A percentile compares a stretch with the other conserved stretches of the same genome.
Evolutionary conservation across 192 early-diverging fungal genomes (phyloP).

Genomic region (Backusella liffmaniae): DNA sequence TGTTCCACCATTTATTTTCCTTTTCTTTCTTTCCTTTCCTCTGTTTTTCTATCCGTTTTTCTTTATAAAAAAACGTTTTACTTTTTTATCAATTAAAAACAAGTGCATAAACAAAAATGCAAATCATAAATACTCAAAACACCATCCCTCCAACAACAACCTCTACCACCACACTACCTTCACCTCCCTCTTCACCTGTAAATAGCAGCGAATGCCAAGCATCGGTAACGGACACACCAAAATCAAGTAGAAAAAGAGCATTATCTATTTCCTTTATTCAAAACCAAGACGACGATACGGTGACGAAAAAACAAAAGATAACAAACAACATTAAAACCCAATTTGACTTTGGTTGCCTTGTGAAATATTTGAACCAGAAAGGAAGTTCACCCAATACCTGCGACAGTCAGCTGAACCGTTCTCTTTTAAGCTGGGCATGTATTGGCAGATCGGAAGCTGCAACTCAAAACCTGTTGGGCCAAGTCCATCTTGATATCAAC

Average conservation of each 20-base stretch:
- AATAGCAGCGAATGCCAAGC: not conserved
- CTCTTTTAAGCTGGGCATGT: slow-evolving; percentile 24
- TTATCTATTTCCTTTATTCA: slow-evolving; percentile 3
- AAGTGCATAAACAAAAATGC: not conserved
- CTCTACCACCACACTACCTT: slow-evolving; percentile 10
- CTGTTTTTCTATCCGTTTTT: not conserved
- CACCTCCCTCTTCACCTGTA: slow-evolving; percentile 27
- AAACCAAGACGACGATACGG: not conserved
- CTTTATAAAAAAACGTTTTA: no score
- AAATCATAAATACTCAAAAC: not conserved
- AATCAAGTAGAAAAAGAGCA: not conserved
- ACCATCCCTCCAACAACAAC: not conserved
- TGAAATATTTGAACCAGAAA: slow-evolving; percentile 10
- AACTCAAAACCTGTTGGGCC: slow-evolving; percentile 5
- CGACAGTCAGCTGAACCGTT: not conserved
- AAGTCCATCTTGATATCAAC: slow-evolving; percentile 10
- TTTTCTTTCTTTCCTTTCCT: slow-evolving; percentile 5
- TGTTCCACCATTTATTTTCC: not conserved
- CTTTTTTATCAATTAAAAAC: not conserved
- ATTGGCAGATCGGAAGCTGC: slow-evolving; percentile 12
- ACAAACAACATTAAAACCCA: not conserved
- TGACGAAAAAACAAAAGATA: slow-evolving; percentile 8
- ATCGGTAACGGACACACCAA: not conserved
- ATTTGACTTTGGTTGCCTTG: not conserved
- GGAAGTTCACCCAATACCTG: slow-evolving; percentile 11